phyloP scores from a whole-genome alignment of 129 eudicot species.

The Mikania micrantha region DNA sequence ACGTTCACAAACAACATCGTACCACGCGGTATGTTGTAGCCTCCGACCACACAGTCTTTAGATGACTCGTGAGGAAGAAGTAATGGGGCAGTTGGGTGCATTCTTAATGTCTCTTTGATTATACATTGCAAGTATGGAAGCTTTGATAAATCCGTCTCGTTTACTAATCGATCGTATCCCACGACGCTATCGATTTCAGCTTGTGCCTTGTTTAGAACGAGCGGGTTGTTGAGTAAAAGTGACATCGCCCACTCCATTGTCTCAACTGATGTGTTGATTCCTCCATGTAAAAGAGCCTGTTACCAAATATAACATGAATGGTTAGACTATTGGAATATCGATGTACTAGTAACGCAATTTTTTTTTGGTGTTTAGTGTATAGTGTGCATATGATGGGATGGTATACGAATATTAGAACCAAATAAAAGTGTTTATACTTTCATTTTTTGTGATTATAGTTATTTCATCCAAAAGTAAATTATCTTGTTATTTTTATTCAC shows the following conservation, averaged over 20 bases:
- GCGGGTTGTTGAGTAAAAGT: conserved; percentile 33
- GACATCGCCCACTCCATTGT: conserved; percentile 49
- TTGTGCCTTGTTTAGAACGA: conserved; percentile 20
- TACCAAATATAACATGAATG: not conserved
- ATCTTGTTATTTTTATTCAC: too few species aligned
- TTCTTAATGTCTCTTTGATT: conserved; percentile 35
- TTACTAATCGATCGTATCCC: conserved; percentile 20
- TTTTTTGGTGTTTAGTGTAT: too few species aligned
- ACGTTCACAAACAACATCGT: conserved; percentile 36
- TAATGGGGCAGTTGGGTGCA: conserved; percentile 35
- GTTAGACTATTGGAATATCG: too few species aligned
- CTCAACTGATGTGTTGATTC: conserved; percentile 36
- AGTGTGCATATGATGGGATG: too few species aligned
- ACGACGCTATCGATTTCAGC: conserved; percentile 24
- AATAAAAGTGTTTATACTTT: too few species aligned
- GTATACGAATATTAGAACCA: too few species aligned
- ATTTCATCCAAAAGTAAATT: too few species aligned
- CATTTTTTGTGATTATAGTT: too few species aligned
- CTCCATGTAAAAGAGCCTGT: conserved; percentile 34
- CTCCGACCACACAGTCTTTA: conserved; percentile 27
- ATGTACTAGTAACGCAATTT: too few species aligned
- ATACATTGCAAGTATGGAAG: conserved; percentile 39
- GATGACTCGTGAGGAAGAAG: conserved; percentile 40
- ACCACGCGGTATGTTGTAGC: conserved; percentile 30
- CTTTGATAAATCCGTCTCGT: conserved; percentile 24